Conservation (phyloP, 805 yeast genomes). For the Kazachstania martiniae region DNA sequence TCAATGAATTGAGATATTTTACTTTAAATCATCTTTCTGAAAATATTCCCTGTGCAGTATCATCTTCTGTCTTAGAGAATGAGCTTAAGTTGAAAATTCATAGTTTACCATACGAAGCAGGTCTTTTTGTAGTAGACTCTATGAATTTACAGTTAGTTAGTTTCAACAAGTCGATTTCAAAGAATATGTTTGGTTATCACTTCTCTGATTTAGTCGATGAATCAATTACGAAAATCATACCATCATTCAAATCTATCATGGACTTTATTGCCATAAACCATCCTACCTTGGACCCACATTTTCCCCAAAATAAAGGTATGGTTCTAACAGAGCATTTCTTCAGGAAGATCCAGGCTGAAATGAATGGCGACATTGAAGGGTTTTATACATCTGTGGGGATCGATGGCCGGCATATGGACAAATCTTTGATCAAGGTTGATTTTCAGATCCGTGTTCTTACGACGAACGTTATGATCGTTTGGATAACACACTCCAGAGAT, state of each 20-base stretch:
- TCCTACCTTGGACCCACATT: constrained; percentile 29
- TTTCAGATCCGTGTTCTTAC: constrained; percentile 68
- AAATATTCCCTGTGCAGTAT: constrained; percentile 63
- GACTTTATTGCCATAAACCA: constrained; percentile 26
- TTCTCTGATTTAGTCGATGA: constrained; percentile 34
- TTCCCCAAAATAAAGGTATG: constrained; percentile 44
- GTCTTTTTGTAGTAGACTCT: constrained; percentile 61
- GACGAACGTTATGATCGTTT: constrained; percentile 48
- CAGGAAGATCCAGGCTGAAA: constrained; percentile 50
- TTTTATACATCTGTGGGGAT: constrained; percentile 59
- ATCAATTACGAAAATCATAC: constrained; percentile 48
- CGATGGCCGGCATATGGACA: constrained; percentile 60
- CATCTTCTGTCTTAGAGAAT: constrained; percentile 45
- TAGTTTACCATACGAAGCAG: constrained; percentile 78
- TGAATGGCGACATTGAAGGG: constrained; percentile 34
- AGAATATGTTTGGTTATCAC: constrained; percentile 65
- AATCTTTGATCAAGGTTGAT: constrained; percentile 55
- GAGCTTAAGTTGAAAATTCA: constrained; percentile 53
- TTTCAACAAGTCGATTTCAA: constrained; percentile 67
- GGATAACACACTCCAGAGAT: constrained; percentile 77
- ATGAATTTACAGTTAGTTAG: constrained; percentile 44
- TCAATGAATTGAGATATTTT: constrained; percentile 54
- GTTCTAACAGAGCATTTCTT: constrained; percentile 89
- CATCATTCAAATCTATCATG: constrained; percentile 41
- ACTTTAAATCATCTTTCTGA: constrained; percentile 39